These are phyloP conservation scores for Penicillium desertorum DNA, from an alignment of 495 filamentous ascomycete species.

Conservation along the genomic window DNA sequence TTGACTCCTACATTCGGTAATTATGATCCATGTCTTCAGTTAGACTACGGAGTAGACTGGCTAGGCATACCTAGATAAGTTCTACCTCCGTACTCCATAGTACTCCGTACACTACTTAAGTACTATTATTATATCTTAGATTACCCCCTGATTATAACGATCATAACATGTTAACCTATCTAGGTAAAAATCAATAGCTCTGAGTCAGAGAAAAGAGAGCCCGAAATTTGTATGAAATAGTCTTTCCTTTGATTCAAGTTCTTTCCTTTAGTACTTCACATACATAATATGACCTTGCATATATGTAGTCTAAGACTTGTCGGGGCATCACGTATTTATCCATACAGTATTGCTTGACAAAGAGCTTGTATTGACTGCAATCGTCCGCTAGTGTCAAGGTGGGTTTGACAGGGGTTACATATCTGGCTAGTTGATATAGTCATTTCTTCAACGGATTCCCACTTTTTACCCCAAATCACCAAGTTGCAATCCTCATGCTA, in stretches of 20 bases:
- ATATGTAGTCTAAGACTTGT: background rate
- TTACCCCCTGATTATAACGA: background rate
- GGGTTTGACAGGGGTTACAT: background rate
- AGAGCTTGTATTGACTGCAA: background rate
- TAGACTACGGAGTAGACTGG: background rate
- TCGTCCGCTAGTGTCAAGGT: background rate
- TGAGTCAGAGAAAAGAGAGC: background rate
- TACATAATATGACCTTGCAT: background rate
- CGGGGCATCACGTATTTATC: background rate
- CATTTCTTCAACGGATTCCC: background rate
- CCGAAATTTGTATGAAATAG: background rate
- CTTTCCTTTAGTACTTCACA: background rate
- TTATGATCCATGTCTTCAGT: background rate
- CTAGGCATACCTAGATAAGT: background rate
- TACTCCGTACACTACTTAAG: too few species aligned
- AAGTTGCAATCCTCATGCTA: background rate
- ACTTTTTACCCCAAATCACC: background rate
- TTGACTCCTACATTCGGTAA: background rate
- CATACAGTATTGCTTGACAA: background rate
- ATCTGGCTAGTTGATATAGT: background rate
- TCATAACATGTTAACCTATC: background rate
- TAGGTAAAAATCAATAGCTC: background rate
- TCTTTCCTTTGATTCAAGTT: background rate
- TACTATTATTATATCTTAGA: too few species aligned
- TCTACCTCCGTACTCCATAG: background rate